Evolutionary conservation across 129 eudicot species (phyloP), one percentile per base, ranked within the genome.

Genomic region (Artemisia argyi): DNA sequence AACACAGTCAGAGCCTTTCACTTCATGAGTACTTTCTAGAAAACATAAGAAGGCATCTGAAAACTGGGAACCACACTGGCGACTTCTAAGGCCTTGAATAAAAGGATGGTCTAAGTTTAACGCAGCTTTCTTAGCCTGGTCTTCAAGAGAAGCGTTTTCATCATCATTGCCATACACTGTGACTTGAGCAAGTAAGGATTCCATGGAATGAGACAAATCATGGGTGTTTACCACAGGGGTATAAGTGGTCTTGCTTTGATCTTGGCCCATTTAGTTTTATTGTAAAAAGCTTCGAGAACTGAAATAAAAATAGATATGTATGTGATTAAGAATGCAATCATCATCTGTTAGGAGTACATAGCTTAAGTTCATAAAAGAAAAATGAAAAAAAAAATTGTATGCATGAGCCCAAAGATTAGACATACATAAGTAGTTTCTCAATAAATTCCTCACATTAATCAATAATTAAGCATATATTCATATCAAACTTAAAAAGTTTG

Each of bases 1-100:
- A 74, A 93, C 96, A 56, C 98, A 93, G 65, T 93, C 98, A 1
- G 98, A 90, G 28, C 98, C 98, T 91, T 93, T 90, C 76, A 87
- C 98, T 75, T 84, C 89, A 54, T 92, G 90, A 28, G 87, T 93
- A 81, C 98, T 93, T 87, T 87, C 87, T 46, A 93, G 84, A 62
- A 93, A 93, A 85, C 98, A 93, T 52, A 89, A 74, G 53, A 93
- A 93, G 47, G 98, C 95, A 10, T 83, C 86, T 0, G 98, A 85
- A 66, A 93, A 93, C 80, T 85, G 97, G 85, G 83, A 65, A 5
- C 98, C 97, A 44, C 98, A 90, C 7, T 91, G 98, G 75, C 98
- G 97, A 20, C 65, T 82, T 47, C 82, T 78, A 65, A 93, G 86
- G 83, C 87, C 82, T 75, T 90, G 97, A 61, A 93, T 82, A 71